Conservation (phyloP, 208 protist genomes). For the Crithidia sp. region DNA sequence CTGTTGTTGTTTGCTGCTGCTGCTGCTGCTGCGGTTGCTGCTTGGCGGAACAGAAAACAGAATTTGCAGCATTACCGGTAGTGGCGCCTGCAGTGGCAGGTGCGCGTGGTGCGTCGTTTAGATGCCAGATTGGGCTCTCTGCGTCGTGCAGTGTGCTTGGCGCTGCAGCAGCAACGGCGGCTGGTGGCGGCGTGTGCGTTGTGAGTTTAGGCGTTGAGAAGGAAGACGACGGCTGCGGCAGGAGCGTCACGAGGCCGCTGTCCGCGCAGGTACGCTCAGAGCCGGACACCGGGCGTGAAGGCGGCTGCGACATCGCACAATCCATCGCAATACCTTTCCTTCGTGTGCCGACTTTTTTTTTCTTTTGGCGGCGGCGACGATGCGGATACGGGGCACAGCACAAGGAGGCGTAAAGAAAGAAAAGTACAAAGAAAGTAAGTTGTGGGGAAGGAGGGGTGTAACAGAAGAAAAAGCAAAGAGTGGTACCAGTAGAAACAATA, state of each 20-base stretch:
- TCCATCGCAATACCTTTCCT: background rate
- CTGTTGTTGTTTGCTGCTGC: background rate
- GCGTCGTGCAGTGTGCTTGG: too few species aligned
- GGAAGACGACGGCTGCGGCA: background rate
- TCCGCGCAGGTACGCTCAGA: background rate
- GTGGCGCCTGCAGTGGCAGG: too few species aligned
- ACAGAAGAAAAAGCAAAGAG: background rate
- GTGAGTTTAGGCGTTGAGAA: background rate
- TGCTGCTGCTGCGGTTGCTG: background rate
- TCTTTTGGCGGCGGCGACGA: too few species aligned
- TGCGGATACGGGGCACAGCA: too few species aligned
- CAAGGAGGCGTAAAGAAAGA: too few species aligned
- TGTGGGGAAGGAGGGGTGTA: background rate
- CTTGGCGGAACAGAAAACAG: background rate
- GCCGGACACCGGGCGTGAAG: background rate
- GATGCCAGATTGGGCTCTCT: too few species aligned
- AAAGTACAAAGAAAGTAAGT: background rate
- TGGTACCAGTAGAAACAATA: slow-evolving; percentile 14
- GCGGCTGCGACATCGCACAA: background rate
- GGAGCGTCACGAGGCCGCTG: background rate
- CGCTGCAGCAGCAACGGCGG: too few species aligned
- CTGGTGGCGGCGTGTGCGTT: too few species aligned
- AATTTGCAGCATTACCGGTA: too few species aligned
- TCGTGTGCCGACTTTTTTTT: too few species aligned
- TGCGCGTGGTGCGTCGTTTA: too few species aligned